These are phyloP conservation scores for Cichorium intybus DNA, from an alignment of 140 eudicot genomes.

Conservation along the genomic window DNA sequence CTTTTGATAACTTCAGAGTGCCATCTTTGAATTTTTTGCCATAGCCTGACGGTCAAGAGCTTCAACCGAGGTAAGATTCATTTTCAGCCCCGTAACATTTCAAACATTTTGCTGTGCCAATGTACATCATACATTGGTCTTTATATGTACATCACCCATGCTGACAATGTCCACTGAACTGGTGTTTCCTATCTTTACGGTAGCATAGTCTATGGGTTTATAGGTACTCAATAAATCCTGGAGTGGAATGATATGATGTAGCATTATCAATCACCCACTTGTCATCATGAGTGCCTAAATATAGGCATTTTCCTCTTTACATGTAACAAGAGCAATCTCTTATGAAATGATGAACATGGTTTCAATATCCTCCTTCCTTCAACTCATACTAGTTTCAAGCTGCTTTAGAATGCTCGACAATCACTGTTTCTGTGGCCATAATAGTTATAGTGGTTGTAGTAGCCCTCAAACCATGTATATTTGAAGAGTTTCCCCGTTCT, in stretches of 20 bases:
- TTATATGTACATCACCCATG: slow-evolving; percentile 1
- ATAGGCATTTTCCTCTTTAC: not conserved
- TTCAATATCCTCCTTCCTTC: not conserved
- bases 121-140: not conserved
- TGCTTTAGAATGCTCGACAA: not conserved
- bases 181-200: not conserved
- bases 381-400: not conserved
- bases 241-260: not conserved
- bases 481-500: not conserved
- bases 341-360: not conserved
- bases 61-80: slow-evolving; percentile 1
- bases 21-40: no score
- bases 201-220: not conserved
- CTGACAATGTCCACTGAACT: not conserved
- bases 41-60: no score
- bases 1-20: no score
- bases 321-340: not conserved
- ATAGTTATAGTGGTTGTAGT: not conserved
- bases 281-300: not conserved
- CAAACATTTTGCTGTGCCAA: no score
- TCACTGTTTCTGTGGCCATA: not conserved
- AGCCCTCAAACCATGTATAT: not conserved
- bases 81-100: not conserved
- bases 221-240: no score
- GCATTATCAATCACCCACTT: not conserved